phyloP scores from a whole-genome alignment of 2,329 filamentous ascomycete genomes.

The Trichophaea hybrida region DNA sequence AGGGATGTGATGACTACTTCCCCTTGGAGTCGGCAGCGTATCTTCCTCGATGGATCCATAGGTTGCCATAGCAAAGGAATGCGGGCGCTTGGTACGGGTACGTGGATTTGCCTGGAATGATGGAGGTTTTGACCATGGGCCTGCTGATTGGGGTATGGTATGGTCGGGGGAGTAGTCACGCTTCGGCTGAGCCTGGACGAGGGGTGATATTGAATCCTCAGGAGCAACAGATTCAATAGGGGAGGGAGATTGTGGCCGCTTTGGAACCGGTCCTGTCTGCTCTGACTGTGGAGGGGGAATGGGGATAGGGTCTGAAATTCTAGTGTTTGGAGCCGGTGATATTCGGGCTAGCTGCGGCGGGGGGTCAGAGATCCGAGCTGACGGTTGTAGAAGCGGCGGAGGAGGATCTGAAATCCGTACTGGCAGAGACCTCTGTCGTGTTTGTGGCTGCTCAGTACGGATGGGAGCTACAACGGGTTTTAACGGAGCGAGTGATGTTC shows the following conservation, averaged over 20 bases:
- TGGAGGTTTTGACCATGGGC: background rate
- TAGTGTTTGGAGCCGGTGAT: background rate
- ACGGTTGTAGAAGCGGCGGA: background rate
- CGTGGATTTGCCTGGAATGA: background rate
- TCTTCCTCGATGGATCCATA: background rate
- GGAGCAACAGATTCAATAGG: background rate
- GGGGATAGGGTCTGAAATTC: background rate
- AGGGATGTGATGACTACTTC: background rate
- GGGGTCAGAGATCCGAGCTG: background rate
- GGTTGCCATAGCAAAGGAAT: background rate
- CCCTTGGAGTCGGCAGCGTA: background rate
- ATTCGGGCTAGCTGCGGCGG: background rate
- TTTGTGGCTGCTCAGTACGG: background rate
- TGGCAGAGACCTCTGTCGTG: background rate
- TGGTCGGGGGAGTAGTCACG: background rate
- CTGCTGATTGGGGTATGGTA: background rate
- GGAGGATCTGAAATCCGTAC: background rate
- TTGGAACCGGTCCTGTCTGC: background rate
- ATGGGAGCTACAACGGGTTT: background rate
- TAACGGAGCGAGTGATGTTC: background rate
- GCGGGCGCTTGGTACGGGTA: background rate
- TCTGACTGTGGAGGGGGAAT: background rate
- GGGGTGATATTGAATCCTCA: background rate
- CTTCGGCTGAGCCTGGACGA: background rate
- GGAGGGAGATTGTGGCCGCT: background rate